Evolutionary conservation across 2,329 filamentous ascomycete species (phyloP), one percentile per base, ranked within the genome.

Genomic region (Calonectria pseudoreteaudii): DNA sequence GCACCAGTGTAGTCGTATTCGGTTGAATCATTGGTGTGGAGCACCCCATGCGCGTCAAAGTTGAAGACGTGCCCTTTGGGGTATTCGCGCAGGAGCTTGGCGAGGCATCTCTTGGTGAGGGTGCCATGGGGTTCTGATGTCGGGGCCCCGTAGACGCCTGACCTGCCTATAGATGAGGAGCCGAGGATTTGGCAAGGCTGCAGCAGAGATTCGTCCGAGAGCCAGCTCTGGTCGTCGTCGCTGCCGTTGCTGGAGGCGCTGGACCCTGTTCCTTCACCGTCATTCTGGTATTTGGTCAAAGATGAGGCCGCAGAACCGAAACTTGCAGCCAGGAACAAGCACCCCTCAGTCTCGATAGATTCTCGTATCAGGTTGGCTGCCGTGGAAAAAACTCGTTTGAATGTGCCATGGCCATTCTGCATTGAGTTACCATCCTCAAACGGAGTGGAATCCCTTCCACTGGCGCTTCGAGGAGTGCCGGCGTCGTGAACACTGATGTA

Each of bases 11-110:
- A 26, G 10, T 82, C 80, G 18, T 84, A 82, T 28, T 80, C 81
- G 0, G 81, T 82, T 10, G 80, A 81, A 28, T 85, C 83, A 56
- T 80, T 81, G 1, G 81, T 79, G 20, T 82, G 78, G 0, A 86
- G 68, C 18, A 80, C 80, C 0, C 86, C 87, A 34, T 85, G 76
- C 14, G 82, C 83, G 30, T 85, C 85, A 65, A 87, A 88, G 60
- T 85, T 86, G 74, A 88, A 89, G 2, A 89, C 84, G 41, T 85
- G 85, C 0, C 88, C 88, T 14, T 82, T 76, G 0, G 88, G 87
- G 72, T 90, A 87, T 3, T 86, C 82, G n/a, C 84, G 83, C 2
- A 89, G 75, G 1, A 90, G 82, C 5, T 81, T 82, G 2, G 82
- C 79, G 4, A 90, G 79, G 7, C 87, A 82, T 34, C 75, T 81